Conservation (phyloP, 73 alveolate species). For the Stentor roeselii region DNA sequence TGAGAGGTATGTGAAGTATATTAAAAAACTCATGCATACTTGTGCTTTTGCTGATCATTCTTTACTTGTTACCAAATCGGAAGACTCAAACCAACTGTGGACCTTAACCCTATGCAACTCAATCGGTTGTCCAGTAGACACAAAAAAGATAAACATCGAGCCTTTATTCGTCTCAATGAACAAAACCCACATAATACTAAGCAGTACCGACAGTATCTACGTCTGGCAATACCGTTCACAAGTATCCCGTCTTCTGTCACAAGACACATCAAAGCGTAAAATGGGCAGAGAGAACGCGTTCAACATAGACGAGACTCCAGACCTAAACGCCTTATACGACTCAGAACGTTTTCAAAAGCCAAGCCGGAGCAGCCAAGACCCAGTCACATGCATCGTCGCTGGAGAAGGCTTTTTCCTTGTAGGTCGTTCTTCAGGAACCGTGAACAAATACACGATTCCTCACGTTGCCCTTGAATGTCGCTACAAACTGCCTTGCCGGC, state of each 20-base stretch:
- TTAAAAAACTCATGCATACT: slow-evolving; percentile 63
- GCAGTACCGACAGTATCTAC: slow-evolving; percentile 66
- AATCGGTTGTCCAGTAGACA: slow-evolving; percentile 92
- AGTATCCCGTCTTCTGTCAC: slow-evolving; percentile 60
- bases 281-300: slow-evolving; percentile 94
- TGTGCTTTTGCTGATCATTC: slow-evolving; percentile 81
- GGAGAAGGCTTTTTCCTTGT: slow-evolving; percentile 90
- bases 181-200: slow-evolving; percentile 87
- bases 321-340: slow-evolving; percentile 77
- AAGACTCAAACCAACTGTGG: slow-evolving; percentile 41
- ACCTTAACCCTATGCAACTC: slow-evolving; percentile 91
- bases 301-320: slow-evolving; percentile 93
- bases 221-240: slow-evolving; percentile 83
- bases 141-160: slow-evolving; percentile 90
- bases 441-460: slow-evolving; percentile 83
- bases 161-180: slow-evolving; percentile 97
- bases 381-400: slow-evolving; percentile 92
- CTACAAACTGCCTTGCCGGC: slow-evolving; percentile 58
- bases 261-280: slow-evolving; percentile 68
- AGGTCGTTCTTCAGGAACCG: slow-evolving; percentile 88
- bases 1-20: slow-evolving; percentile 75
- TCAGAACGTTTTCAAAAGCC: slow-evolving; percentile 70
- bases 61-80: slow-evolving; percentile 68
- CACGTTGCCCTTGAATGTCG: slow-evolving; percentile 72
- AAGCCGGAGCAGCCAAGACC: slow-evolving; percentile 75